Evolutionary conservation across 208 protist genomes (phyloP), one percentile per base, ranked within the genome.

Genomic region (Vickermania ingenoplastis): DNA sequence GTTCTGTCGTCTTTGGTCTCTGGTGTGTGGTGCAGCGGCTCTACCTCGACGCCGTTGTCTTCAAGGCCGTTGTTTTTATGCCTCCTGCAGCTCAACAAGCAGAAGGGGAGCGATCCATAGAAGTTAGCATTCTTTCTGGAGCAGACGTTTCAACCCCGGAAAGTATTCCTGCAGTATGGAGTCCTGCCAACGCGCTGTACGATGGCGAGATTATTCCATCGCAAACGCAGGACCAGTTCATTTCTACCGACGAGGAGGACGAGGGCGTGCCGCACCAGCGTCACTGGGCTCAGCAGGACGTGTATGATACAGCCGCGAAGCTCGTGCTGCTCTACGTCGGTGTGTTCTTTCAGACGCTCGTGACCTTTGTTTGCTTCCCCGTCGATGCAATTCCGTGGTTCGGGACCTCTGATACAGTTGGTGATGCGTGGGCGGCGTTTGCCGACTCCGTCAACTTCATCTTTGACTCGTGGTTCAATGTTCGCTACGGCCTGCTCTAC

Each of bases 1-100:
- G 85, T 59, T 70, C 70, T 61, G 63, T 92, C 52, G 41, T 88
- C 31, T 89, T 90, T 61, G 82, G 81, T 17, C 29, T 89, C 2
- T 93, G 86, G 80, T 89, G 82, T 60, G 81, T 89, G 25, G 73
- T 89, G 60, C 86, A 93, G 67, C 74, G 83, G 1, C 69, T 91
- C 1, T 89, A 92, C 63, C 73, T 89, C 14, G 85, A 92, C 49
- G 80, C 78, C 4, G 59, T 88, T 27, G 63, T 76, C 49, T 56
- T 67, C 56, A 22, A 36, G 7, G 31, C 48, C 22, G 57, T 45
- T n/a, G 36, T n/a, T 7, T 7, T 17, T n/a, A 7, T 17, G 36
- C 36, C 36, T 45, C 7, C 11, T 45, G 36, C 7, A 17, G 11
- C 7, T 17, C 11, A n/a, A 7, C 7, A n/a, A 45, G 36, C 36